Conservation (phyloP, 2,329 filamentous ascomycete genomes). For the Fonsecaea nubica region DNA sequence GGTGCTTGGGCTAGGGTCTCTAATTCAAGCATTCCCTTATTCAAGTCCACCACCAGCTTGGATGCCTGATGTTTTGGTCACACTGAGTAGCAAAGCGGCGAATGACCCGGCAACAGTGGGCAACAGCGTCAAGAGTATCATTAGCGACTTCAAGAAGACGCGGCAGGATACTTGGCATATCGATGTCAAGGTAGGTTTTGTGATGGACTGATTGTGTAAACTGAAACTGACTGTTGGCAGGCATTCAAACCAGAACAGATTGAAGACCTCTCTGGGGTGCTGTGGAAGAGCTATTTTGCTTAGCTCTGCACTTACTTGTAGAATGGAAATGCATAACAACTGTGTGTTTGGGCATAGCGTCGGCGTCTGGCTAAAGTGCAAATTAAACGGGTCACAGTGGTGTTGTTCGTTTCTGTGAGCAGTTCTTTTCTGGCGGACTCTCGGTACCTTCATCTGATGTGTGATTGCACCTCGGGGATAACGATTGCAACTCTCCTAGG, state of each 20-base stretch:
- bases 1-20: slow-evolving; percentile 84
- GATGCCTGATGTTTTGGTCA: slow-evolving; percentile 92
- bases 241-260: slow-evolving; percentile 89
- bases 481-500: not conserved
- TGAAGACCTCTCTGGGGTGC: slow-evolving; percentile 91
- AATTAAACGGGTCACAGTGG: too few relatives aligned
- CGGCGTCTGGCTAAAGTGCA: slow-evolving; percentile 15
- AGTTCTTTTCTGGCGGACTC: not conserved
- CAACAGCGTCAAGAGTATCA: slow-evolving; percentile 90
- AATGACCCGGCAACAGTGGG: slow-evolving; percentile 90
- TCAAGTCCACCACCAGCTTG: slow-evolving; percentile 87
- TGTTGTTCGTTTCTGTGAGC: not conserved
- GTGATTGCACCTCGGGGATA: slow-evolving; percentile 5
- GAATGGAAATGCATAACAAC: not conserved
- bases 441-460: not conserved
- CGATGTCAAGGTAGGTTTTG: slow-evolving; percentile 83
- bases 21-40: slow-evolving; percentile 96
- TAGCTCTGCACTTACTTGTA: slow-evolving; percentile 47
- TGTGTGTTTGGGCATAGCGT: slow-evolving; percentile 26
- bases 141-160: slow-evolving; percentile 99
- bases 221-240: slow-evolving; percentile 53
- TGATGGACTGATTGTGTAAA: slow-evolving; percentile 25
- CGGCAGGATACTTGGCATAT: slow-evolving; percentile 98
- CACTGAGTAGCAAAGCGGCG: slow-evolving; percentile 81
- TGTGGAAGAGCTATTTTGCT: slow-evolving; percentile 99